A percentile compares a stretch with the other conserved stretches of the same genome.
phyloP scores from a whole-genome alignment of 2,329 filamentous ascomycete species.

The Cercospora sojina region DNA sequence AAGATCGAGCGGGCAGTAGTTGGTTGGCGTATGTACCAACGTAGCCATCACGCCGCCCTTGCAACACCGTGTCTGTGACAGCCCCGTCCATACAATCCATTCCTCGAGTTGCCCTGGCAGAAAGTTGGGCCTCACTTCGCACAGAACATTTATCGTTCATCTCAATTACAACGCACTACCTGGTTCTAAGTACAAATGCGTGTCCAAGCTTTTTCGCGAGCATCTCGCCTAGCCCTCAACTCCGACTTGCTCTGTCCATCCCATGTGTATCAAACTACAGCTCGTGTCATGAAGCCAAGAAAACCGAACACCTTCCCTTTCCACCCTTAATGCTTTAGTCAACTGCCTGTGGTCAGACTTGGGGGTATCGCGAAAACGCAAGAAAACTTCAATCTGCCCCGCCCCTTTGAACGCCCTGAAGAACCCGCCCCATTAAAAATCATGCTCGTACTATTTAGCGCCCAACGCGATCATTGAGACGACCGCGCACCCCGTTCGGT shows the following conservation, averaged over 20 bases:
- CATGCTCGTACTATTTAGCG: not conserved
- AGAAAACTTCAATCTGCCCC: not conserved
- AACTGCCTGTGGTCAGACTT: slow-evolving; percentile 14
- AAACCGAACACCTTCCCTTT: not conserved
- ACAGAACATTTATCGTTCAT: not conserved
- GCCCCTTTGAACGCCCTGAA: not conserved
- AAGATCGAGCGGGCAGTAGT: not conserved
- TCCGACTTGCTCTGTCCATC: not conserved
- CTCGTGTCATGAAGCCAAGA: slow-evolving; percentile 5
- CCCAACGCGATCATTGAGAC: not conserved
- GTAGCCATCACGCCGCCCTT: not conserved
- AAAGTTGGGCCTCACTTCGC: not conserved
- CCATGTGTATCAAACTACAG: not conserved
- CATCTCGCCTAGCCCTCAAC: not conserved
- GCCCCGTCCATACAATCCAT: not conserved
- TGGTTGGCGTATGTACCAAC: not conserved
- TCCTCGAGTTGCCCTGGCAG: not conserved
- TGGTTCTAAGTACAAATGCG: slow-evolving; percentile 1
- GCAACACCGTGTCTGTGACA: not conserved
- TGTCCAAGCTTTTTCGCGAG: not conserved
- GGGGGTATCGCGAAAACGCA: slow-evolving; percentile 14
- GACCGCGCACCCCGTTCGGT: not conserved
- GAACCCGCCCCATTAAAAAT: not conserved
- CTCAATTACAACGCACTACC: slow-evolving; percentile 3
- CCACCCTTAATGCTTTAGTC: slow-evolving; percentile 10